A percentile compares a stretch with the other conserved stretches of the same genome.
These are phyloP conservation scores for Boletellus deceptivus DNA, from an alignment of 1,284 basidiomycete species.

Conservation along the genomic window DNA sequence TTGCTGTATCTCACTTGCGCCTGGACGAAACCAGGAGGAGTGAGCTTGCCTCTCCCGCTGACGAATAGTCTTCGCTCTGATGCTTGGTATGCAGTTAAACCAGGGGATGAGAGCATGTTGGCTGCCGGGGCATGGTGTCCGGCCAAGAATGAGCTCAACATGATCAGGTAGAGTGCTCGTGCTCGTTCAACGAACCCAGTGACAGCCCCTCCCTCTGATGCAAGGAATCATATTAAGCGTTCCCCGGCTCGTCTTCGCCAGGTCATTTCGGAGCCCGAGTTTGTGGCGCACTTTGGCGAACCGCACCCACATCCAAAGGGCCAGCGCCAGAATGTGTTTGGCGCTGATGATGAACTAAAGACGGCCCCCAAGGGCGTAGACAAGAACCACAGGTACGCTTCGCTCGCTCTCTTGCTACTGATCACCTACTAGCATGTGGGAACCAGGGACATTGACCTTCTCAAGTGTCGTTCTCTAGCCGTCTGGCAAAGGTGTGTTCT, in stretches of 20 bases:
- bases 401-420: not conserved
- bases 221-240: slow-evolving; percentile 62
- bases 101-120: slow-evolving; percentile 66
- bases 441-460: slow-evolving; percentile 76
- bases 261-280: slow-evolving; percentile 62
- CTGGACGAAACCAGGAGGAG: slow-evolving; percentile 16
- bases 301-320: slow-evolving; percentile 63
- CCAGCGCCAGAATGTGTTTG: slow-evolving; percentile 72
- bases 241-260: slow-evolving; percentile 64
- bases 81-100: slow-evolving; percentile 50
- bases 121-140: slow-evolving; percentile 87
- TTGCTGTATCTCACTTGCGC: not conserved
- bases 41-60: slow-evolving; percentile 9
- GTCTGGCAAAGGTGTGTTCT: slow-evolving; percentile 62
- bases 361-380: slow-evolving; percentile 85
- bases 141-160: slow-evolving; percentile 72
- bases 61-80: not conserved
- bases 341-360: slow-evolving; percentile 79
- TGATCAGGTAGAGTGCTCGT: slow-evolving; percentile 54
- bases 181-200: not conserved
- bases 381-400: slow-evolving; percentile 66
- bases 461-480: slow-evolving; percentile 79
- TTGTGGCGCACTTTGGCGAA: slow-evolving; percentile 72
- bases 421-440: not conserved
- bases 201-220: not conserved